Conservation (phyloP, 345 rosid species). For the Aquilaria malaccensis region DNA sequence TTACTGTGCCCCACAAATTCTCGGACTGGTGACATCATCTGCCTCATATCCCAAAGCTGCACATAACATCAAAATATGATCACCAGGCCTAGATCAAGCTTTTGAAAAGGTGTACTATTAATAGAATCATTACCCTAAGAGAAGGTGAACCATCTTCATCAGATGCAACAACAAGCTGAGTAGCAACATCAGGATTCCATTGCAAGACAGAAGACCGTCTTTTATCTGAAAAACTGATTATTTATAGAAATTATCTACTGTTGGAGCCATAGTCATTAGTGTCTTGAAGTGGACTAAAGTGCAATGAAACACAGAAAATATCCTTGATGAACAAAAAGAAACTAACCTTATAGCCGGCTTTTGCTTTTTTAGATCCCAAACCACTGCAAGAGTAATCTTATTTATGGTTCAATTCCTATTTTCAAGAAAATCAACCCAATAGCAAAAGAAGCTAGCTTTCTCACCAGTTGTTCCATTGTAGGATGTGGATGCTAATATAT, state of each 20-base stretch:
- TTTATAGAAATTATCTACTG: conserved; percentile 7
- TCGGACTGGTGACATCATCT: conserved; percentile 75
- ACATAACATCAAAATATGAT: conserved; percentile 17
- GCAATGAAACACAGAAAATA: background rate
- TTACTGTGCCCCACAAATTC: conserved; percentile 88
- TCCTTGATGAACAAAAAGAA: conserved; percentile 9
- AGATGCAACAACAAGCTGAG: conserved; percentile 97
- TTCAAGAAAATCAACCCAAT: background rate
- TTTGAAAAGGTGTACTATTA: background rate
- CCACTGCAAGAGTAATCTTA: conserved; percentile 39
- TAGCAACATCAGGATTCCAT: conserved; percentile 98
- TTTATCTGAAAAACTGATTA: conserved; percentile 76
- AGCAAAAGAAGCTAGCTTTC: conserved; percentile 10
- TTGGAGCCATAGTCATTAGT: too few species aligned
- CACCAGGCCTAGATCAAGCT: too few species aligned
- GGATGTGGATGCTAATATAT: conserved; percentile 93
- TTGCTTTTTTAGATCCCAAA: conserved; percentile 98
- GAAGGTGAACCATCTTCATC: conserved; percentile 88
- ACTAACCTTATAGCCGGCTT: conserved; percentile 87
- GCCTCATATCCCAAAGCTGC: conserved; percentile 99
- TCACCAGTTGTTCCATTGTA: conserved; percentile 93
- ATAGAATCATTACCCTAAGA: conserved; percentile 47
- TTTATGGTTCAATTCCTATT: background rate
- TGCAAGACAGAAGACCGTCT: conserved; percentile 96
- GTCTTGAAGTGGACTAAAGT: background rate